Base-by-base conservation (phyloP, 768 basidiomycete species). In the Termitomyces titanicus region DNA sequence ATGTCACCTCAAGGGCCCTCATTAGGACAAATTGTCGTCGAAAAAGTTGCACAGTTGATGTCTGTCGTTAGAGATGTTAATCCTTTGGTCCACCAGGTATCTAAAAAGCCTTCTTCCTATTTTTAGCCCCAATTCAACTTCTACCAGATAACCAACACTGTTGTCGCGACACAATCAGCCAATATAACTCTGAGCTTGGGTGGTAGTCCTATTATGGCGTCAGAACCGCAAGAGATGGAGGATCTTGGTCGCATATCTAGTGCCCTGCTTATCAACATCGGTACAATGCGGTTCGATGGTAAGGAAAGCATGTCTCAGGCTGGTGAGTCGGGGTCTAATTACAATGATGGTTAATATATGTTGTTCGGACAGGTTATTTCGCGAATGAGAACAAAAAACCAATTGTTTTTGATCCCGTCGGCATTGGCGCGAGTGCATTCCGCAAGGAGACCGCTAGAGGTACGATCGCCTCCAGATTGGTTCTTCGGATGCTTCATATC, bases 131-230 rank as follows among this genome's bases (percentile, higher is more conserved):
- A 29, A 47, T 17, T 20, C 46, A 22, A 47, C 35, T 10, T 31
- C 31, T 20, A n/a, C 20, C 33, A 94, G 92, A 94, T 96, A 56
- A 95, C 94, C 4, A 93, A 96, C 64, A 85, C 78, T 18, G 94
- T 97, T 15, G 92, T 93, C 29, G 83, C 86, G 18, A 94, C 86
- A 18, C 94, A 95, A 72, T 91, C 88, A 5, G 93, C 94, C 20
- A 97, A 96, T 65, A 80, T 89, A 1, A 96, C 94, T 2, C 78
- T 98, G 6, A 92, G 93, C 0, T 64, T 97, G 4, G 89, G 90
- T 17, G 93, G 85, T 13, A 94, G 91, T 56, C 95, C 95, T 0
- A 94, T 98, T 66, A 98, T 98, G 95, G 90, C 94, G 3, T 87
- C 89, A 18, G 84, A 87, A 22, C 79, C 86, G 0, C 76, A 80